Percentiles rank a stretch among this genome's conserved stretches.
Conservation (phyloP, 2,329 filamentous ascomycete species). For the Metarhizium brunneum region DNA sequence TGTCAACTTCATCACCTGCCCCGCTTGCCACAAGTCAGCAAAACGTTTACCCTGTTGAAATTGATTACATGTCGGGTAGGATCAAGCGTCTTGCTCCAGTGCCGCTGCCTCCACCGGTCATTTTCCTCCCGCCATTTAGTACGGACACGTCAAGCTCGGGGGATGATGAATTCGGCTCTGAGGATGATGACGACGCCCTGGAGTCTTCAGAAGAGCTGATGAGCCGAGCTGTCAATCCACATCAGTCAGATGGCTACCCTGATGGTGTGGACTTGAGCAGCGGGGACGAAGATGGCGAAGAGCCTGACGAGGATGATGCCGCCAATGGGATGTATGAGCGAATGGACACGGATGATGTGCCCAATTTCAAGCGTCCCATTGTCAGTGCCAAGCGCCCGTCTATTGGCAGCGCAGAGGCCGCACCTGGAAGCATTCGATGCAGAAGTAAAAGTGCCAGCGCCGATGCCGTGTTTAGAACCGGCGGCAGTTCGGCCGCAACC, state of each 20-base stretch:
- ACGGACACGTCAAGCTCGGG: slow-evolving; percentile 26
- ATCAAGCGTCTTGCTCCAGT: slow-evolving; percentile 36
- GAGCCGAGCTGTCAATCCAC: slow-evolving; percentile 25
- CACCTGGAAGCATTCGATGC: slow-evolving; percentile 19
- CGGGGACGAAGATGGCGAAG: slow-evolving; percentile 31
- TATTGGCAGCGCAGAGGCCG: slow-evolving; percentile 23
- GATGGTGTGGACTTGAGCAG: slow-evolving; percentile 30
- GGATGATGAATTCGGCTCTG: slow-evolving; percentile 18
- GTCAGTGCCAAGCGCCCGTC: slow-evolving; percentile 10
- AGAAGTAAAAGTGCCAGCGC: slow-evolving; percentile 22
- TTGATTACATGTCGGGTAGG: slow-evolving; percentile 35
- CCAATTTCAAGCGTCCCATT: not conserved
- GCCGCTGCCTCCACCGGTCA: slow-evolving; percentile 41
- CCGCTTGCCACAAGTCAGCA: slow-evolving; percentile 1
- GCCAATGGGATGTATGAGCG: slow-evolving; percentile 20
- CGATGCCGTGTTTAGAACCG: slow-evolving; percentile 16
- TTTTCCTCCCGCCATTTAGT: slow-evolving; percentile 41
- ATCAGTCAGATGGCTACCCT: slow-evolving; percentile 32
- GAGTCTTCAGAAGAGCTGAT: slow-evolving; percentile 20
- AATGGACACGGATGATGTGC: slow-evolving; percentile 8
- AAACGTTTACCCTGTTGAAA: slow-evolving; percentile 20
- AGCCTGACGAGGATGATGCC: slow-evolving; percentile 25
- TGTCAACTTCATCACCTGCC: slow-evolving; percentile 30
- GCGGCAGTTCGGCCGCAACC: slow-evolving; percentile 30
- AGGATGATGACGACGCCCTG: slow-evolving; percentile 19